phyloP scores from a whole-genome alignment of 805 yeast genomes.

The Ogataea dorogensis region DNA sequence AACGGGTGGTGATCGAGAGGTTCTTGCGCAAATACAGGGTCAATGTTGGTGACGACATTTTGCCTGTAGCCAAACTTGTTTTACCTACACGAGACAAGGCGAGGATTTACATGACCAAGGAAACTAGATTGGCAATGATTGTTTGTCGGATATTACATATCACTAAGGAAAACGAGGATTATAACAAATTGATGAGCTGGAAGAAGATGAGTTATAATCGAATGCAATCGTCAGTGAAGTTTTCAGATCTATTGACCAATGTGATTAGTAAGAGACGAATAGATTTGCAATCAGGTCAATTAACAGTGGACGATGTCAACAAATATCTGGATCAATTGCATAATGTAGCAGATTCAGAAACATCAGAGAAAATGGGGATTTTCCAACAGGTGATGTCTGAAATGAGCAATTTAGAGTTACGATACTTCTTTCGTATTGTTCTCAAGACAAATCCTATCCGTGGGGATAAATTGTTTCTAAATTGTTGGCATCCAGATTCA shows the following conservation, averaged over 20 bases:
- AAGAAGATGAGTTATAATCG: constrained; percentile 40
- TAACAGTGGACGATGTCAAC: constrained; percentile 52
- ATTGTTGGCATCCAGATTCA: constrained; percentile 80
- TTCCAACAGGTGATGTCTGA: constrained; percentile 44
- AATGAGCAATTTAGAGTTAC: constrained; percentile 38
- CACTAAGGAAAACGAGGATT: constrained; percentile 61
- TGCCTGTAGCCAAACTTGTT: constrained; percentile 61
- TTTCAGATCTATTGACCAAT: constrained; percentile 48
- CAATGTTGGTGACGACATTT: constrained; percentile 60
- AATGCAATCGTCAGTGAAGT: constrained; percentile 39
- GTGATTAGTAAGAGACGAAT: constrained; percentile 50
- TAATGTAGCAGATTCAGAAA: constrained; percentile 16
- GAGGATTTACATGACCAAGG: constrained; percentile 58
- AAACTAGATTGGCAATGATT: constrained; percentile 52
- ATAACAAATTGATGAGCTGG: constrained; percentile 47
- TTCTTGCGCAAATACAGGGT: constrained; percentile 53
- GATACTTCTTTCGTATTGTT: constrained; percentile 65
- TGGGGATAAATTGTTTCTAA: constrained; percentile 57
- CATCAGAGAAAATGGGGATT: constrained; percentile 4
- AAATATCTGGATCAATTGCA: constrained; percentile 44
- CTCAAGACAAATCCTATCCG: constrained; percentile 60
- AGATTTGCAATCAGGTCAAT: constrained; percentile 31
- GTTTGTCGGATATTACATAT: constrained; percentile 53
- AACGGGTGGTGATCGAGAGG: constrained; percentile 23
- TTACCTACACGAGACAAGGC: constrained; percentile 62